phyloP scores from a whole-genome alignment of 805 yeast genomes.

The Pichia cephalocereana region DNA sequence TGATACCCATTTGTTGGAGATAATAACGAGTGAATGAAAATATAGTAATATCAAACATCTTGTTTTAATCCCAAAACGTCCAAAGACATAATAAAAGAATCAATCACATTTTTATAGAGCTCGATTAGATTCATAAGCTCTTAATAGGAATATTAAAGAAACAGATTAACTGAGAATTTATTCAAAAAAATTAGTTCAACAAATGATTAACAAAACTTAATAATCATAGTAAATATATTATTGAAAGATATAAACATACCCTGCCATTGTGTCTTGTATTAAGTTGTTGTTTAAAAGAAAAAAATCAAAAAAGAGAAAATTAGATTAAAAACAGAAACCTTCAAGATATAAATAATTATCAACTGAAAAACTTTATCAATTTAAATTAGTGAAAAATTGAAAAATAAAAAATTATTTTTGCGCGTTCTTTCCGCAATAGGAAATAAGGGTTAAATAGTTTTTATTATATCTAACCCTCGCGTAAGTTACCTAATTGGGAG shows the following conservation, averaged over 20 bases:
- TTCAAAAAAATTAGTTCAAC: too few species aligned
- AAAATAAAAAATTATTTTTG: too few species aligned
- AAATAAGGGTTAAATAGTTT: too few species aligned
- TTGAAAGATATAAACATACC: not conserved
- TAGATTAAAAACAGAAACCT: not conserved
- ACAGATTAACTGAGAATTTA: not conserved
- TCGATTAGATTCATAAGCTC: constrained; percentile 7
- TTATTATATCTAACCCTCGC: too few species aligned
- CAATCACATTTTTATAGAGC: constrained; percentile 8
- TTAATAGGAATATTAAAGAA: not conserved
- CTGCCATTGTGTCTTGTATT: not conserved
- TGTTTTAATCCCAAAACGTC: constrained; percentile 28
- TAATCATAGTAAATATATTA: not conserved
- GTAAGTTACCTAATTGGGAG: too few species aligned
- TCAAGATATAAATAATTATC: too few species aligned
- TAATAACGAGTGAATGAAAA: constrained; percentile 22
- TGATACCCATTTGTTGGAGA: constrained; percentile 20
- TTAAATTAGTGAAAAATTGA: too few species aligned
- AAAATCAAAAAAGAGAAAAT: not conserved
- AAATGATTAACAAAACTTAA: too few species aligned
- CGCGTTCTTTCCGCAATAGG: too few species aligned
- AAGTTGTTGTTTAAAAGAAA: not conserved
- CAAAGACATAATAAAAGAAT: constrained; percentile 3
- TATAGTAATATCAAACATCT: constrained; percentile 6
- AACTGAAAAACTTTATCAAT: too few species aligned